Conservation (phyloP, 2,329 filamentous ascomycete genomes). For the Cercospora nicotianae region DNA sequence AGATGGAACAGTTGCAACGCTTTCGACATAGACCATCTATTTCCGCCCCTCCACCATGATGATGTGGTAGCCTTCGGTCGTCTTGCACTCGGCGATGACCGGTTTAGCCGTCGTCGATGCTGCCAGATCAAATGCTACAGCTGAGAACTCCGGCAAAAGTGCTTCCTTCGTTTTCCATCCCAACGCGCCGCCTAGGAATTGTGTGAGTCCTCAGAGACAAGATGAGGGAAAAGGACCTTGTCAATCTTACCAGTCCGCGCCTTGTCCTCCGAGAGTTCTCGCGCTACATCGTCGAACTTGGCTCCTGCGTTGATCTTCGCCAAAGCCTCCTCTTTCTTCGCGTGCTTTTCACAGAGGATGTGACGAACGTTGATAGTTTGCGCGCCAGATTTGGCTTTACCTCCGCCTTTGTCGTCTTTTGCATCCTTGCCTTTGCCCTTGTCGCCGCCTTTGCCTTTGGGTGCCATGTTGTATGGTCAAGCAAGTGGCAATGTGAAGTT, state of each 20-base stretch:
- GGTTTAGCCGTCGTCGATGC: conserved; percentile 64
- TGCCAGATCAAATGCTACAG: conserved; percentile 68
- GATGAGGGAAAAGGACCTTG: not conserved
- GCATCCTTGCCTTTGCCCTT: conserved; percentile 28
- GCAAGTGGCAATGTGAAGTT: not conserved
- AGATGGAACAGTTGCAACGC: not conserved
- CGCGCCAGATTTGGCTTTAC: conserved; percentile 56
- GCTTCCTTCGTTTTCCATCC: conserved; percentile 69
- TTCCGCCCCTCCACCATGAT: conserved; percentile 73
- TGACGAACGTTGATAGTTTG: conserved; percentile 73
- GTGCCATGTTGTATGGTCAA: conserved; percentile 31
- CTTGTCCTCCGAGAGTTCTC: conserved; percentile 75
- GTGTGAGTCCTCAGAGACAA: not conserved
- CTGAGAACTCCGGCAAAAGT: conserved; percentile 68
- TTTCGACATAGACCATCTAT: conserved; percentile 34
- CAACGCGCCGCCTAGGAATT: conserved; percentile 61
- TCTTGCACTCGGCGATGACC: conserved; percentile 70
- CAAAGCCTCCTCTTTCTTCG: conserved; percentile 74
- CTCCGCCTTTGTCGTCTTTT: conserved; percentile 26
- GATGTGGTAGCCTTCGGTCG: conserved; percentile 74
- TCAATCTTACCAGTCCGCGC: conserved; percentile 56
- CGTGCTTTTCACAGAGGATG: conserved; percentile 74
- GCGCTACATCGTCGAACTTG: conserved; percentile 74
- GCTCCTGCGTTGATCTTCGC: conserved; percentile 65
- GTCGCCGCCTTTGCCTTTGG: conserved; percentile 34